phyloP scores from a whole-genome alignment of 306 rosid species.

The Oemleria cerasiformis region DNA sequence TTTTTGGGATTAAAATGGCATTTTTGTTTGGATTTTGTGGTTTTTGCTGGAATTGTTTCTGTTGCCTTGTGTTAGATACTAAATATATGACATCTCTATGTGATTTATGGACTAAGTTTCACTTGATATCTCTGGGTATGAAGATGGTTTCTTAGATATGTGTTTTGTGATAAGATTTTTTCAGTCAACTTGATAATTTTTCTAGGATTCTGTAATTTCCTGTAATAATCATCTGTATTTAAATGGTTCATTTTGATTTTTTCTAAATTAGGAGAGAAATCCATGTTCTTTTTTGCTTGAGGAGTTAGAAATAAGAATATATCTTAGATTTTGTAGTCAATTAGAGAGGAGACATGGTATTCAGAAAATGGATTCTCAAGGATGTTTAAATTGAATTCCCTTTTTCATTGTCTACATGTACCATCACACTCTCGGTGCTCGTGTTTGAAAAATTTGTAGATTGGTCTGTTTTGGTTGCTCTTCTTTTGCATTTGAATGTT shows the following conservation, averaged over 20 bases:
- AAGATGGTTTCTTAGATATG: slow-evolving; percentile 14
- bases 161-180: background rate
- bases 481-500: background rate
- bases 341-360: background rate
- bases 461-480: background rate
- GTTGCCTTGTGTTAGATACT: background rate
- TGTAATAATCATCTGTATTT: background rate
- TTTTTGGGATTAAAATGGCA: slow-evolving; percentile 7
- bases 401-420: background rate
- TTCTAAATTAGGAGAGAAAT: background rate
- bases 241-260: background rate
- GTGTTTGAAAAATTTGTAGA: slow-evolving; percentile 7
- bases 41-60: background rate
- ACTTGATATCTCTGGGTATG: background rate
- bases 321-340: background rate
- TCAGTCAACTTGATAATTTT: background rate
- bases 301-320: background rate
- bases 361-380: background rate
- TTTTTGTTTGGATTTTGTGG: background rate
- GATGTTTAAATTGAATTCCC: background rate
- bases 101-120: background rate
- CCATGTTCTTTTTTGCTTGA: background rate
- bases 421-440: background rate
- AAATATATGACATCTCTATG: background rate
- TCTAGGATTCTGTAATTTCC: background rate